phyloP scores from a whole-genome alignment of 139 green algal species.

The Micractinium conductrix region DNA sequence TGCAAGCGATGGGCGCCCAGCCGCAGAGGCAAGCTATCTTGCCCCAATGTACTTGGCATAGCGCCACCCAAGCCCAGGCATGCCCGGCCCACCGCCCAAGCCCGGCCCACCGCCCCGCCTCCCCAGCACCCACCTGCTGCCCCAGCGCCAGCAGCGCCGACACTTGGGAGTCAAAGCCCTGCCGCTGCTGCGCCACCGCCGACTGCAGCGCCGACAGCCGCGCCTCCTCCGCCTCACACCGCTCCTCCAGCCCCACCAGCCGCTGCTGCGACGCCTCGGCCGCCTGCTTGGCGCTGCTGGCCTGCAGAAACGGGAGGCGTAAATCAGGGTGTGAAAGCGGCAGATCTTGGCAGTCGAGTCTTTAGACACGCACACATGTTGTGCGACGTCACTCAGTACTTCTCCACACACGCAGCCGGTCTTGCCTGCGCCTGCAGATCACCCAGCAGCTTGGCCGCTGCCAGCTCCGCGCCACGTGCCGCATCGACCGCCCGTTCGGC shows the following conservation, averaged over 20 bases:
- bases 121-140: constrained; percentile 9
- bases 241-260: constrained; percentile 24
- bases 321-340: too few species aligned
- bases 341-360: too few species aligned
- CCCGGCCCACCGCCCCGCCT: too few species aligned
- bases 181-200: constrained; percentile 18
- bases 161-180: constrained; percentile 12
- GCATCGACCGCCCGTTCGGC: constrained; percentile 31
- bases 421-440: constrained; percentile 10
- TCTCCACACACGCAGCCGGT: too few species aligned
- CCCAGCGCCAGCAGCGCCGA: constrained; percentile 19
- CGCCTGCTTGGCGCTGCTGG: background rate
- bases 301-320: too few species aligned
- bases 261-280: background rate
- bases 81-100: too few species aligned
- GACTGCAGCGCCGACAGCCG: constrained; percentile 17
- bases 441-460: constrained; percentile 10
- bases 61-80: too few species aligned
- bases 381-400: too few species aligned
- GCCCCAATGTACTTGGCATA: too few species aligned
- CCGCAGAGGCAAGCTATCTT: too few species aligned
- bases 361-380: too few species aligned
- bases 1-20: too few species aligned
- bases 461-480: constrained; percentile 20
- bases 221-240: constrained; percentile 9